Evolutionary conservation across 2,329 filamentous ascomycete species (phyloP).

Genomic region (Pestalotiopsis sp.): DNA sequence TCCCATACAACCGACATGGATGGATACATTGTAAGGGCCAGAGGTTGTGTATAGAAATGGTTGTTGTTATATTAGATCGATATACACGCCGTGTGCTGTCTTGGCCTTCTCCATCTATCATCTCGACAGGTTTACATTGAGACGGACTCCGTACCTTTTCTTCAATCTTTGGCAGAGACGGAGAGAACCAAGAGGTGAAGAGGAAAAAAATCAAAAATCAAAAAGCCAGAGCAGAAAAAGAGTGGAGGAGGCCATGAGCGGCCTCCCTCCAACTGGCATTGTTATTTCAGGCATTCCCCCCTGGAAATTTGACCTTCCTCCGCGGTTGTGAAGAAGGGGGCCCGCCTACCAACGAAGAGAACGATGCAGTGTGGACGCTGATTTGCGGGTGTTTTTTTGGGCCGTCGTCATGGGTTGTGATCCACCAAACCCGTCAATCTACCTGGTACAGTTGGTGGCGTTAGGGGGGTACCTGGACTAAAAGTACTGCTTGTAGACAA

Average conservation of each 20-base stretch:
- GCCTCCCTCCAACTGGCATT: background rate
- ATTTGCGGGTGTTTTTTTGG: background rate
- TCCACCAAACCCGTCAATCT: background rate
- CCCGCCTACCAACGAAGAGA: background rate
- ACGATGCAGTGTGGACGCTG: background rate
- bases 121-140: too few relatives aligned
- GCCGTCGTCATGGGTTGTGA: background rate
- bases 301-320: conserved; percentile 9
- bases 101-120: too few relatives aligned
- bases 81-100: too few relatives aligned
- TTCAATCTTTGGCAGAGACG: background rate
- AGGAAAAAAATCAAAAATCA: background rate
- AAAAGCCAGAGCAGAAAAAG: background rate
- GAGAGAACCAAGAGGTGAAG: background rate
- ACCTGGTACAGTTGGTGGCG: background rate
- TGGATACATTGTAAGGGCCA: too few relatives aligned
- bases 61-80: too few relatives aligned
- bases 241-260: background rate
- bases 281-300: background rate
- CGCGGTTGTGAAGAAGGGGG: background rate
- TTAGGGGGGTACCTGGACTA: background rate
- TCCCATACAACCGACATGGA: too few relatives aligned
- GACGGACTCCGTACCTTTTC: too few relatives aligned
- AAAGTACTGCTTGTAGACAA: background rate
- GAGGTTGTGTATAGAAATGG: too few relatives aligned